Base-by-base conservation (phyloP, 108 stramenopile species). In the Mediolabrus comicus region DNA sequence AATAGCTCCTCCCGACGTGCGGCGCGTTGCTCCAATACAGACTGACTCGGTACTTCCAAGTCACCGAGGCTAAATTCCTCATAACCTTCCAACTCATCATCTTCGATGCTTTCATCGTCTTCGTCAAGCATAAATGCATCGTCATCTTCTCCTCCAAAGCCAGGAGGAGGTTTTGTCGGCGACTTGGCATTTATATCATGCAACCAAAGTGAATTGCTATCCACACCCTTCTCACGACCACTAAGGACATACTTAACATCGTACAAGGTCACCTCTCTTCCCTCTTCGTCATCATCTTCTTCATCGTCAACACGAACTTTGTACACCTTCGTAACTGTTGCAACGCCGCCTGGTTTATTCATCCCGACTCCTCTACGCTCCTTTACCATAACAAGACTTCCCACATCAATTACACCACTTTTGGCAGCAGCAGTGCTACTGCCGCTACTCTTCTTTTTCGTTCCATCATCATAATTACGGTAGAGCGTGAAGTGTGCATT, bases 171-270 rank as follows among this genome's bases (percentile, higher is more conserved):
- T 39, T 25, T 41, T 16, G 17, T 25, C n/a, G 14, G 41, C 11
- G 36, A 38, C 24, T 29, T 11, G 2, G 56, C 41, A 43, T 43
- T 43, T 17, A 43, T 43, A 43, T 43, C 41, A 43, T 43, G 41
- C 41, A 43, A 43, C 41, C 41, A 64, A 54, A 72, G 29, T 0
- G 25, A 39, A 27, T 19, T 19, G 25, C 7, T 56, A 56, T 64
- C 62, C n/a, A 64, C 35, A 1, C 41, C 62, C 43, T 57, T 36
- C 33, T 57, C 62, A 3, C 53, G 35, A 3, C 53, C 55, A 59
- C 68, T 58, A 33, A 69, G 19, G 31, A 69, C 34, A 31, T 69
- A 53, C 30, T 34, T 28, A 12, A 69, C 53, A 69, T 69, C 58
- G 49, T 69, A 69, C 41, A 43, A n/a, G 17, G 19, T 43, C 41